Base-by-base conservation (phyloP, 345 rosid species). In the Reutealis trisperma region DNA sequence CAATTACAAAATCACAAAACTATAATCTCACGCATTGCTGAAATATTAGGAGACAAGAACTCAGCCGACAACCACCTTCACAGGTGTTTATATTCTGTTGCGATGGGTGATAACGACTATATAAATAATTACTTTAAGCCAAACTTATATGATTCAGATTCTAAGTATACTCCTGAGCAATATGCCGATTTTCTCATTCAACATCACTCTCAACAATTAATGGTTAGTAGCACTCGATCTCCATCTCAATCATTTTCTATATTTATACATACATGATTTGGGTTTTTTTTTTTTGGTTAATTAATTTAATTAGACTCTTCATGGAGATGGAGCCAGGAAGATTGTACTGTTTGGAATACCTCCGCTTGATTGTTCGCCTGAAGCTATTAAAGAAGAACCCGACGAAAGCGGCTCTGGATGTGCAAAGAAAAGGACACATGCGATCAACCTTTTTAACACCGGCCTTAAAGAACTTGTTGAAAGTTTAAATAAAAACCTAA, bases 291-390 rank as follows among this genome's bases (percentile, higher is more conserved):
- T 69, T 13, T n/a, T 22, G 24, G 32, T 61, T 61, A 24, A 13
- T 24, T 25, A 9, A 3, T 3, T 24, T 25, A 9, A 3, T 3
- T 25, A 80, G 86, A 58, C 22, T 25, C 47, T 83, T 64, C 57
- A 80, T 61, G 30, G 52, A 2, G 5, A 14, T 11, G 86, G 86
- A 72, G 86, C 82, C 71, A 82, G 88, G 76, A 84, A 78, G 72
- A 71, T 88, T 21, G 87, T 85, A 0, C 1, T 88, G 52, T 84
- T 88, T 62, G 86, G 85, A 16, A 12, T 86, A 15, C 75, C 81
- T 52, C 70, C 63, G 44, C 68, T 83, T 13, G 91, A 89, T 1
- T 86, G 91, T 41, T 63, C 83, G 34, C 91, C 87, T 2, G 67
- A 74, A 19, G 77, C 75, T 51, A 42, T 66, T 2, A 81, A 73